Base-by-base conservation (phyloP, 768 basidiomycete species). In the Xerocomellus dryophilus region DNA sequence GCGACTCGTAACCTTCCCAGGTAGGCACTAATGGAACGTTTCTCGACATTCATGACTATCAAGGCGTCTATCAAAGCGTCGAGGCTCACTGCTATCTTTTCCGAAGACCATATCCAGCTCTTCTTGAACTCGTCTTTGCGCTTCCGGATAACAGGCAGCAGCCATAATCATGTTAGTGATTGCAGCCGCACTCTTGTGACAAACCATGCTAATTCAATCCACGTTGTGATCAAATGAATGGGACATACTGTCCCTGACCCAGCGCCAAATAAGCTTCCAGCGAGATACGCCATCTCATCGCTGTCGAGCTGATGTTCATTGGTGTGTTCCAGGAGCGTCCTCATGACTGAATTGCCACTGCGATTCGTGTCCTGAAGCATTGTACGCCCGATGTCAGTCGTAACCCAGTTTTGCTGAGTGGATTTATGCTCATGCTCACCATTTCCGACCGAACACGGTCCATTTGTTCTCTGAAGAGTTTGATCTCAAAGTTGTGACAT, bases 261-360 rank as follows among this genome's bases (percentile, higher is more conserved):
- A 21, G 82, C 84, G n/a, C 77, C 79, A 56, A 83, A 85, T 66
- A 85, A 74, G 35, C 73, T 74, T 1, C 83, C 84, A 2, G 79
- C 79, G 7, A 85, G 73, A 63, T 81, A 86, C 0, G 82, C 77
- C 11, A 78, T 76, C 57, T 85, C 82, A 48, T 79, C 71, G 40
- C 75, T 73, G 4, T 79, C 73, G 3, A 85, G 71, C 9, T 69
- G 73, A 23, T 80, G 75, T 50, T 79, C 76, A 3, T 62, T 47
- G 52, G 77, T 74, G 4, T 75, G 71, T 57, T 83, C 80, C 14
- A 84, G 61, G 20, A 84, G 74, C 43, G 78, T 78, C 63, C 74
- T 78, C 5, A 73, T 79, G 51, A 86, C 83, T 4, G 79, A 70
- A 15, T 58, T 38, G 2, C 44, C 45, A 7, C 43, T 51, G 2